Conservation (phyloP, 805 yeast genomes). For the Cyberlindnera mississippiensis region DNA sequence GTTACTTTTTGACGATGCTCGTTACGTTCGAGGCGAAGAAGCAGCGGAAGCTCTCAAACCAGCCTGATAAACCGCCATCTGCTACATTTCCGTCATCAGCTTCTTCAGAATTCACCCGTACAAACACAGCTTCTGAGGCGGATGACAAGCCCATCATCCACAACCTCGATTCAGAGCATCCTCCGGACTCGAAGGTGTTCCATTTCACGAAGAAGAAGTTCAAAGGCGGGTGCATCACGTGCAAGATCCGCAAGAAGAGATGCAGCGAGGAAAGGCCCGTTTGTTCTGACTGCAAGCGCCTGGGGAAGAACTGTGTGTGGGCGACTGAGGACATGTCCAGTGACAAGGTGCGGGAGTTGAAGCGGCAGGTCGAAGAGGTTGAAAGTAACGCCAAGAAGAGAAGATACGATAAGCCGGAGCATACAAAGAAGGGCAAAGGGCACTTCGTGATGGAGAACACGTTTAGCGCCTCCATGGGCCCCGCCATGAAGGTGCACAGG, state of each 20-base stretch:
- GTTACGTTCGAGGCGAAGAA: slow-evolving; percentile 28
- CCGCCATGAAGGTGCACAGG: background rate
- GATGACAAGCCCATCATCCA: slow-evolving; percentile 19
- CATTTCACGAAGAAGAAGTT: slow-evolving; percentile 37
- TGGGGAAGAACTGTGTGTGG: slow-evolving; percentile 66
- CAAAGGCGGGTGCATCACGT: slow-evolving; percentile 62
- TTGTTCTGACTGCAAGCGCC: slow-evolving; percentile 63
- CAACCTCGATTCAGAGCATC: slow-evolving; percentile 15
- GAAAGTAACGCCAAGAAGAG: slow-evolving; percentile 16
- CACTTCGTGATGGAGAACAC: background rate
- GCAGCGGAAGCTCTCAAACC: slow-evolving; percentile 2
- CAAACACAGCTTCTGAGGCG: background rate
- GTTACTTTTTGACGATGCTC: slow-evolving; percentile 13
- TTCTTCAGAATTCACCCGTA: too few species aligned
- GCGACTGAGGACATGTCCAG: slow-evolving; percentile 45
- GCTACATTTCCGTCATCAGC: background rate
- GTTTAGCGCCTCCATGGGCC: background rate
- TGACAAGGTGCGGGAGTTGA: slow-evolving; percentile 27
- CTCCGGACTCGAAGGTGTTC: slow-evolving; percentile 23
- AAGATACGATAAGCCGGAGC: slow-evolving; percentile 4
- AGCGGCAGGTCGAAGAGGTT: slow-evolving; percentile 25
- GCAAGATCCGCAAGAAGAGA: slow-evolving; percentile 66
- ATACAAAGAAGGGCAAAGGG: slow-evolving; percentile 2
- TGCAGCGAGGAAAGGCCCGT: slow-evolving; percentile 71
- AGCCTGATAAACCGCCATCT: background rate